Evolutionary conservation across 1,284 basidiomycete genomes (phyloP).

Genomic region (Testicularia cyperi): DNA sequence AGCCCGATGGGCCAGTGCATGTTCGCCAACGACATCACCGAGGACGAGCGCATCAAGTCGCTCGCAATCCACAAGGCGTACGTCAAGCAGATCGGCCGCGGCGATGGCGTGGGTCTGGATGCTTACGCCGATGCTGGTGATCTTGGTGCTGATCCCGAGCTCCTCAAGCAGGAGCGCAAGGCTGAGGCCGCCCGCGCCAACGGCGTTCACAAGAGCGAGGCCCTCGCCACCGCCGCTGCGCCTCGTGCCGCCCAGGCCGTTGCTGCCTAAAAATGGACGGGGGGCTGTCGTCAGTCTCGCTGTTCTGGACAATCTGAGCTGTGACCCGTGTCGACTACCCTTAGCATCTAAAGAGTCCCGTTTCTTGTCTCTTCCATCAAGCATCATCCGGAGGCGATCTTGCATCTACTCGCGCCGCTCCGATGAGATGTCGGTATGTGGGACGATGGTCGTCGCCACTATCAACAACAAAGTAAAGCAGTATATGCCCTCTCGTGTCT

Average conservation of each 20-base stretch:
- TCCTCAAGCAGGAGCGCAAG: slow-evolving; percentile 44
- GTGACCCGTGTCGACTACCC: too few species aligned
- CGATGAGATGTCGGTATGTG: too few species aligned
- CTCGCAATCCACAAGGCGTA: slow-evolving; percentile 62
- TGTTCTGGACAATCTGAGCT: slow-evolving; percentile 10
- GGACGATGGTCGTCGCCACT: too few species aligned
- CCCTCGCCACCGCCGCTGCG: slow-evolving; percentile 1
- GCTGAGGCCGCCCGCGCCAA: slow-evolving; percentile 19
- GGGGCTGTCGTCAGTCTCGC: background rate
- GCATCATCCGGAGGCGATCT: too few species aligned
- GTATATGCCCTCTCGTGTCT: too few species aligned
- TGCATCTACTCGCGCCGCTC: too few species aligned
- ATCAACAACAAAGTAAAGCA: too few species aligned
- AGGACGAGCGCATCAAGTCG: slow-evolving; percentile 60
- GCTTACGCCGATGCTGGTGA: slow-evolving; percentile 63
- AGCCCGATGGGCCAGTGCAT: slow-evolving; percentile 62
- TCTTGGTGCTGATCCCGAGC: slow-evolving; percentile 60
- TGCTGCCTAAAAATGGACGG: slow-evolving; percentile 16
- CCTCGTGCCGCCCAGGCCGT: slow-evolving; percentile 10
- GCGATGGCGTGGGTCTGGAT: slow-evolving; percentile 60
- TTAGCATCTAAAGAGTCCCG: background rate
- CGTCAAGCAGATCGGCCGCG: slow-evolving; percentile 55
- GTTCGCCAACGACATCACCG: slow-evolving; percentile 63
- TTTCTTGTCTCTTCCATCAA: too few species aligned
- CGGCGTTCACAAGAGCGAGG: slow-evolving; percentile 6